A percentile compares a stretch with the other conserved stretches of the same genome.
These are phyloP conservation scores for Berberis thunbergii DNA, from an alignment of 164 flowering plant species.

Conservation along the genomic window DNA sequence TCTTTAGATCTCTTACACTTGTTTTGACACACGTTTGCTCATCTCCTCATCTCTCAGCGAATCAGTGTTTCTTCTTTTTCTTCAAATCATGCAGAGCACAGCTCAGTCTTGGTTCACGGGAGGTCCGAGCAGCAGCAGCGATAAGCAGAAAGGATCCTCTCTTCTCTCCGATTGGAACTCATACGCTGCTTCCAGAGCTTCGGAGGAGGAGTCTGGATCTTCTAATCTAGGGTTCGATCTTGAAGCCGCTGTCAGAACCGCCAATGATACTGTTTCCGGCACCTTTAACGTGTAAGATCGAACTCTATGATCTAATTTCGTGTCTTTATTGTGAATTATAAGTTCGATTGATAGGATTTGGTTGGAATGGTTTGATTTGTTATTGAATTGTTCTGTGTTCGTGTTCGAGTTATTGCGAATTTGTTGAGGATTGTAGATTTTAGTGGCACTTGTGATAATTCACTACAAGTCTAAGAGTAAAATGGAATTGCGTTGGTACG, in stretches of 20 bases:
- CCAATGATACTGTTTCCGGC: constrained; percentile 82
- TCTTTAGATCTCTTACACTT: no score
- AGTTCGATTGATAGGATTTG: background rate
- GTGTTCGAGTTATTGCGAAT: background rate
- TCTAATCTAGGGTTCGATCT: constrained; percentile 54
- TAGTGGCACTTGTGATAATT: no score
- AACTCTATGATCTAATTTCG: background rate
- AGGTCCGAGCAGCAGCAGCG: constrained; percentile 17
- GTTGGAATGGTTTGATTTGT: background rate
- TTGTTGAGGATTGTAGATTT: background rate
- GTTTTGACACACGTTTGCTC: no score
- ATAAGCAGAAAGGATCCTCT: constrained; percentile 40
- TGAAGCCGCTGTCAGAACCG: constrained; percentile 75
- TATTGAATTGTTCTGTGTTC: no score
- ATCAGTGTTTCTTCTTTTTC: background rate
- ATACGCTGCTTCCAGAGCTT: constrained; percentile 47
- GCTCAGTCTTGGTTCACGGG: constrained; percentile 76
- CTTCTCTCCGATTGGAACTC: constrained; percentile 91
- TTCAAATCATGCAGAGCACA: constrained; percentile 19
- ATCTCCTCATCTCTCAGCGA: background rate
- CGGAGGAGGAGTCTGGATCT: constrained; percentile 15
- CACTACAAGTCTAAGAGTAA: background rate
- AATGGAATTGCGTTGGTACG: no score
- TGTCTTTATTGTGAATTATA: background rate
- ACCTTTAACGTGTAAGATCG: constrained; percentile 67